A percentile compares a stretch with the other conserved stretches of the same genome.
These are phyloP conservation scores for Chaetomium globosum DNA, from an alignment of 2,329 filamentous ascomycete genomes.

Conservation along the genomic window DNA sequence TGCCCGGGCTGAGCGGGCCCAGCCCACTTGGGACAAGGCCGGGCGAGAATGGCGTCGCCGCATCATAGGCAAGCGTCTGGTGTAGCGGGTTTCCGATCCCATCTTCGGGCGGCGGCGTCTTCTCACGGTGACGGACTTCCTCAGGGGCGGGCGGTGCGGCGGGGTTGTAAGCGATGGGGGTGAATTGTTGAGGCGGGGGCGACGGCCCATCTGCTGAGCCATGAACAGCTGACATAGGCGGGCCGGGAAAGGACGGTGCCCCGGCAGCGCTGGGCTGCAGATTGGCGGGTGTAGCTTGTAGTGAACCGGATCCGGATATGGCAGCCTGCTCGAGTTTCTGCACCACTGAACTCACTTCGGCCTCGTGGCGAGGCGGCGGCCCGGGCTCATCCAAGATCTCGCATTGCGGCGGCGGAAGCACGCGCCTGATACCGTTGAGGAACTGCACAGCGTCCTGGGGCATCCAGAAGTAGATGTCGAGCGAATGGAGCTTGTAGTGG, in stretches of 20 bases:
- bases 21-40: constrained; percentile 55
- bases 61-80: constrained; percentile 61
- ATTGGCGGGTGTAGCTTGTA: constrained; percentile 27
- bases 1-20: constrained; percentile 46
- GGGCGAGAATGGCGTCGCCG: constrained; percentile 55
- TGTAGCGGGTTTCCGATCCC: constrained; percentile 61
- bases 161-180: constrained; percentile 75
- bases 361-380: constrained; percentile 48
- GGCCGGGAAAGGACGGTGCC: constrained; percentile 46
- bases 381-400: constrained; percentile 67
- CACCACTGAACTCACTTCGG: constrained; percentile 68
- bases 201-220: constrained; percentile 34
- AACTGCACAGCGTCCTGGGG: constrained; percentile 71
- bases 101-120: constrained; percentile 77
- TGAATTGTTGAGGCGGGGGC: constrained; percentile 50
- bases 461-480: constrained; percentile 82
- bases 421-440: constrained; percentile 66
- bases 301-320: constrained; percentile 62
- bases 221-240: constrained; percentile 45
- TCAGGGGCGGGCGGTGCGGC: constrained; percentile 76
- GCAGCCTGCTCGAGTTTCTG: constrained; percentile 73
- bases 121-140: constrained; percentile 71
- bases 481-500: constrained; percentile 73
- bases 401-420: constrained; percentile 63
- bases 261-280: constrained; percentile 33